Conservation (phyloP, 257 asterid genomes). For the Eustoma russellianum region DNA sequence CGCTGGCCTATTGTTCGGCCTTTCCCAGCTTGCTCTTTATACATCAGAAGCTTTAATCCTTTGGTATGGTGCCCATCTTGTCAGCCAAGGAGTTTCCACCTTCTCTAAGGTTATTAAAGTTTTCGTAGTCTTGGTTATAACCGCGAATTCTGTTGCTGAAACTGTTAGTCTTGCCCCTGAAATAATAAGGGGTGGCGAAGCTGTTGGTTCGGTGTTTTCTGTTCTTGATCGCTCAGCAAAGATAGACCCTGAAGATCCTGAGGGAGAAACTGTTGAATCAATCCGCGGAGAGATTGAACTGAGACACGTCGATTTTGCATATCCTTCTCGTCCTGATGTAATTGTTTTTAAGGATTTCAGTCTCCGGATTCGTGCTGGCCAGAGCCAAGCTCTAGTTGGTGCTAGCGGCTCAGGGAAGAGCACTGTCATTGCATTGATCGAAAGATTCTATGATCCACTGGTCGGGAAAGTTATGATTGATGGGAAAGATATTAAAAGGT, state of each 20-base stretch:
- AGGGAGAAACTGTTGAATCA: constrained; percentile 57
- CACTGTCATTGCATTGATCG: constrained; percentile 64
- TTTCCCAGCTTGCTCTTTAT: constrained; percentile 95
- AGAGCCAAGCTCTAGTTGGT: constrained; percentile 96
- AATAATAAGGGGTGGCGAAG: constrained; percentile 89
- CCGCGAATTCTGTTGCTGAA: constrained; percentile 94
- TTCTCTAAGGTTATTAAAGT: constrained; percentile 94
- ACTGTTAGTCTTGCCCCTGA: constrained; percentile 96
- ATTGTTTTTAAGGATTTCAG: constrained; percentile 70
- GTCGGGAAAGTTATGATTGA: constrained; percentile 90
- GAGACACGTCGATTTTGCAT: constrained; percentile 82
- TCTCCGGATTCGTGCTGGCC: constrained; percentile 85
- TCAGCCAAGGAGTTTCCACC: constrained; percentile 63
- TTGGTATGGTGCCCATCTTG: constrained; percentile 93
- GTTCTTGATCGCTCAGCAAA: constrained; percentile 73
- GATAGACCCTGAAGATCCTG: constrained; percentile 83
- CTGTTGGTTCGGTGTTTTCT: constrained; percentile 86
- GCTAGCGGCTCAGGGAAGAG: constrained; percentile 98
- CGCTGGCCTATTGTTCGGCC: constrained; percentile 75
- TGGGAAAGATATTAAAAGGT: constrained; percentile 71
- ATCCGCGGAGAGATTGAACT: constrained; percentile 92
- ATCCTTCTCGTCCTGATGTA: constrained; percentile 90
- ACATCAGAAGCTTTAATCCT: constrained; percentile 87
- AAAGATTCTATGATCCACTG: constrained; percentile 80
- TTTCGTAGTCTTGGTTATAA: constrained; percentile 77